These are phyloP conservation scores for Spiraea crenata DNA, from an alignment of 331 rosid species.

Conservation along the genomic window DNA sequence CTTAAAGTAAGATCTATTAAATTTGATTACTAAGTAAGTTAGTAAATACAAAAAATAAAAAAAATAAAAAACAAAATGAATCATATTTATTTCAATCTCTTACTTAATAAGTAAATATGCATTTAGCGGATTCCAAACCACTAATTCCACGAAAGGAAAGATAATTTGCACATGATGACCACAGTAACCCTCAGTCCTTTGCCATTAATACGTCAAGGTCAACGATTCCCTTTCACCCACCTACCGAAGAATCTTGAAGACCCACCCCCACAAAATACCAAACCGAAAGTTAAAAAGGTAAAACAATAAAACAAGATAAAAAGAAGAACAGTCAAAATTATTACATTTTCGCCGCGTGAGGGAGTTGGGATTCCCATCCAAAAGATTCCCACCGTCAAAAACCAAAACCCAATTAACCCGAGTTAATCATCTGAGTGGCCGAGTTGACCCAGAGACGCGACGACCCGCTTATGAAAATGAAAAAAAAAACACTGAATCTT, in stretches of 20 bases:
- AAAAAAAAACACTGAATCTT: constrained; percentile 42
- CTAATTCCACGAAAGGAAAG: no score
- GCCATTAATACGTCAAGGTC: constrained; percentile 5
- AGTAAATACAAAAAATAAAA: no score
- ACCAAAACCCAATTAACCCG: constrained; percentile 15
- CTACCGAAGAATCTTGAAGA: constrained; percentile 15
- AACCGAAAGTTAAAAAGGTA: not conserved
- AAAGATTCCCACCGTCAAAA: constrained; percentile 43
- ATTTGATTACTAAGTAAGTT: no score
- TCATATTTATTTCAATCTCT: no score
- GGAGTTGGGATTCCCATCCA: constrained; percentile 38
- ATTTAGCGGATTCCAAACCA: no score
- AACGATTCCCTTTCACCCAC: constrained; percentile 15
- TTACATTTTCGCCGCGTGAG: constrained; percentile 38
- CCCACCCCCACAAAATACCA: not conserved
- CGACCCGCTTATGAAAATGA: constrained; percentile 50
- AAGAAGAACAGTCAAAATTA: not conserved
- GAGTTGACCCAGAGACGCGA: constrained; percentile 58
- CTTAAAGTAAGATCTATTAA: no score
- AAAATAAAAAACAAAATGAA: no score
- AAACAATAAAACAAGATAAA: not conserved
- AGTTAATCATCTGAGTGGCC: constrained; percentile 27
- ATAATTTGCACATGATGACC: not conserved
- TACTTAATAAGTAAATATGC: no score
- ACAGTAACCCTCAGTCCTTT: not conserved